A percentile compares a stretch with the other conserved stretches of the same genome.
Evolutionary conservation across 2,329 filamentous ascomycete species (phyloP).

Genomic region (Aureobasidium namibiae): DNA sequence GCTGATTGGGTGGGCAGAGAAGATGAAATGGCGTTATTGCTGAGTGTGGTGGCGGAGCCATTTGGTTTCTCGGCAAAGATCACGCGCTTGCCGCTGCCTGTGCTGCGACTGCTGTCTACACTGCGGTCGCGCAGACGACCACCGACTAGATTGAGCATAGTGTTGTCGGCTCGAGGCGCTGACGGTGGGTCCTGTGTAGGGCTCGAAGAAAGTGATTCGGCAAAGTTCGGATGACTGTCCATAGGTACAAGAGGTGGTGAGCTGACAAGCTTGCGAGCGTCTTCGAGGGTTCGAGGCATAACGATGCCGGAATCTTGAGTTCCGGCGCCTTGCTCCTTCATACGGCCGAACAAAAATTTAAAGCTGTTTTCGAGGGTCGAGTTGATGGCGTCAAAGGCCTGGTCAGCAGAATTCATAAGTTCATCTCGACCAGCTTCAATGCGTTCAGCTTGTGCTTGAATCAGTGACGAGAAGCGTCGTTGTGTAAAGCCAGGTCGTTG

Average conservation of each 20-base stretch:
- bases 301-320: slow-evolving; percentile 33
- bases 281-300: slow-evolving; percentile 83
- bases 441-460: slow-evolving; percentile 74
- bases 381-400: slow-evolving; percentile 84
- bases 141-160: slow-evolving; percentile 61
- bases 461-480: slow-evolving; percentile 72
- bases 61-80: slow-evolving; percentile 30
- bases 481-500: slow-evolving; percentile 50
- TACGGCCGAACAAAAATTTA: slow-evolving; percentile 81
- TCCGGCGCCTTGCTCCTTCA: slow-evolving; percentile 58
- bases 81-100: slow-evolving; percentile 52
- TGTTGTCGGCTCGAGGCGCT: slow-evolving; percentile 44
- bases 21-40: background rate
- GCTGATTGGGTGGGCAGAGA: slow-evolving; percentile 16
- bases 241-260: slow-evolving; percentile 46
- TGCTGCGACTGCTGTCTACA: slow-evolving; percentile 62
- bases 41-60: background rate
- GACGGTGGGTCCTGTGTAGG: slow-evolving; percentile 22
- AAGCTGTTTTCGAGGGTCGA: slow-evolving; percentile 86
- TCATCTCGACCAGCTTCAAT: slow-evolving; percentile 67
- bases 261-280: slow-evolving; percentile 80
- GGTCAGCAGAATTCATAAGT: slow-evolving; percentile 74
- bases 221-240: slow-evolving; percentile 6
- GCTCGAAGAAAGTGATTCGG: background rate
- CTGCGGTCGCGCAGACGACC: slow-evolving; percentile 67